These are phyloP conservation scores for Teunomyces pallodes DNA, from an alignment of 805 yeast genomes.

Conservation along the genomic window DNA sequence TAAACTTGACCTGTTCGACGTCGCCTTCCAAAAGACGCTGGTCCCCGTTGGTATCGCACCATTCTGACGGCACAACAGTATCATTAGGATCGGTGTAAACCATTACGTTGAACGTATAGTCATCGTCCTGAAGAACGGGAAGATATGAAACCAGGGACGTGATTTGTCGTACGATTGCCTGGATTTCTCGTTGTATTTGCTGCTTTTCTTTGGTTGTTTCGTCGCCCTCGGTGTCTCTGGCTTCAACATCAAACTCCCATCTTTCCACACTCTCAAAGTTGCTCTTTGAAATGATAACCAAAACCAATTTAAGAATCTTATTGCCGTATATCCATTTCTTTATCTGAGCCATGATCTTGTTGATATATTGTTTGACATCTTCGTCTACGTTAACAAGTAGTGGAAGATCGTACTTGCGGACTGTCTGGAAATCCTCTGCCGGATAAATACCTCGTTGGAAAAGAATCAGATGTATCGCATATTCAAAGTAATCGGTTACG, in stretches of 20 bases:
- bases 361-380: constrained; percentile 69
- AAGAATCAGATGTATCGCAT: constrained; percentile 73
- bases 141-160: constrained; percentile 84
- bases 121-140: constrained; percentile 61
- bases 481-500: constrained; percentile 82
- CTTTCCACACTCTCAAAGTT: constrained; percentile 70
- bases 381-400: constrained; percentile 71
- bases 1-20: constrained; percentile 65
- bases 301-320: constrained; percentile 61
- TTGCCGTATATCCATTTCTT: constrained; percentile 71
- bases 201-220: constrained; percentile 33
- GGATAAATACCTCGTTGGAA: constrained; percentile 92
- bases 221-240: constrained; percentile 17
- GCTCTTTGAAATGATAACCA: constrained; percentile 70
- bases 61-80: constrained; percentile 63
- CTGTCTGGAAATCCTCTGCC: constrained; percentile 74
- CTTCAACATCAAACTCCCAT: constrained; percentile 78
- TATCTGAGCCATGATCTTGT: constrained; percentile 61
- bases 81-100: constrained; percentile 70
- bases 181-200: constrained; percentile 71
- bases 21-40: constrained; percentile 50
- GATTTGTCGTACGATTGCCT: constrained; percentile 80
- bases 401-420: constrained; percentile 76
- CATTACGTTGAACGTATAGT: constrained; percentile 77
- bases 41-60: constrained; percentile 72